Evolutionary conservation across 73 alveolate species (phyloP).

Genomic region (Stentor coeruleus): DNA sequence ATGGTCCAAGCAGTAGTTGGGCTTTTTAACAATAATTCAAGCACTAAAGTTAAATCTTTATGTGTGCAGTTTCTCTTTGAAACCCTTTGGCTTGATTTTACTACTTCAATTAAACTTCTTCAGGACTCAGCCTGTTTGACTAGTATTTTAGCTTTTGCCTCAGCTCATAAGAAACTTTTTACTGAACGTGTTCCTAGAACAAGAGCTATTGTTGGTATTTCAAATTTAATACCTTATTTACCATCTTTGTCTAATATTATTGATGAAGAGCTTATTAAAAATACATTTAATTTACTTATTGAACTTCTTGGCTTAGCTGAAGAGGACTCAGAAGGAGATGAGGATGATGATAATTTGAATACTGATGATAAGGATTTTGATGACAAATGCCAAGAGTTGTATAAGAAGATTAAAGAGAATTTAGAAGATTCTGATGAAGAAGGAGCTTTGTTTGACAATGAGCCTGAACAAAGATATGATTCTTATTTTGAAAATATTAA

Average conservation of each 20-base stretch:
- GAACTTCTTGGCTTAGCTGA: constrained; percentile 52
- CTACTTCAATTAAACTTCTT: neutral
- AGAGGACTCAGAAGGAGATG: constrained; percentile 47
- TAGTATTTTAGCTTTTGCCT: neutral
- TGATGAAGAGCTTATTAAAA: constrained; percentile 38
- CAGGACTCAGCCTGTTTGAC: neutral
- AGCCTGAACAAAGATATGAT: constrained; percentile 47
- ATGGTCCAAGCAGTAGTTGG: neutral
- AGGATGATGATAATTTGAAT: constrained; percentile 28
- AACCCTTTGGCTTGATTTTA: neutral
- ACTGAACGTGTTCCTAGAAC: constrained; percentile 59
- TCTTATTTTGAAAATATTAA: constrained; percentile 41
- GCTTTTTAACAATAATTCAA: neutral
- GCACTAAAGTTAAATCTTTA: neutral
- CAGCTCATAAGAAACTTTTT: constrained; percentile 40
- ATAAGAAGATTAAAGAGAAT: constrained; percentile 25
- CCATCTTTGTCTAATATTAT: constrained; percentile 40
- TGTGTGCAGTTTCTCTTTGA: neutral
- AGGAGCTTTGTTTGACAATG: constrained; percentile 41
- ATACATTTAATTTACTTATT: constrained; percentile 45
- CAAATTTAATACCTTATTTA: constrained; percentile 37
- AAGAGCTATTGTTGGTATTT: constrained; percentile 45
- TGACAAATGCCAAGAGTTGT: constrained; percentile 19
- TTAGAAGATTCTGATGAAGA: constrained; percentile 47
- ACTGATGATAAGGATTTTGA: constrained; percentile 22